Evolutionary conservation across 116 monocot species (phyloP).

Genomic region (Iris pallida): DNA sequence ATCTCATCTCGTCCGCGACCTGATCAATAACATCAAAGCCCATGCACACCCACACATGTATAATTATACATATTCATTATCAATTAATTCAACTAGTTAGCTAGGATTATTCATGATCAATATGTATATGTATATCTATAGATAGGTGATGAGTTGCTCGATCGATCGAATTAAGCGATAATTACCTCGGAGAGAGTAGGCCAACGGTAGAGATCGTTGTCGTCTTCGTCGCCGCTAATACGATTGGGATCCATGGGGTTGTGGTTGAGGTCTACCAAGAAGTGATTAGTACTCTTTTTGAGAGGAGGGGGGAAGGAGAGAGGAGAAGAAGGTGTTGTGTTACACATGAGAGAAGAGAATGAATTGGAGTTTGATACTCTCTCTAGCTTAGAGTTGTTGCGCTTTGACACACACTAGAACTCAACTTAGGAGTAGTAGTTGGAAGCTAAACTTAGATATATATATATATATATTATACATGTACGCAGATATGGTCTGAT

Average conservation of each 20-base stretch:
- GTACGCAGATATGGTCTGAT: too few relatives aligned
- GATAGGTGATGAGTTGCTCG: too few relatives aligned
- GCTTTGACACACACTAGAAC: too few relatives aligned
- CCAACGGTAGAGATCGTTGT: slow-evolving; percentile 39
- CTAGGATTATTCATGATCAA: too few relatives aligned
- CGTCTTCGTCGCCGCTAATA: neutral
- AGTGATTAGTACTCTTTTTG: neutral
- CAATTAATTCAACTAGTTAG: neutral
- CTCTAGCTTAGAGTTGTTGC: too few relatives aligned
- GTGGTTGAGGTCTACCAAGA: neutral
- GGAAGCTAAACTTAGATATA: too few relatives aligned
- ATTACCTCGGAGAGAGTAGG: slow-evolving; percentile 55
- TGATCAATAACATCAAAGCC: too few relatives aligned
- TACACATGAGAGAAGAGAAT: neutral
- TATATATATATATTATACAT: too few relatives aligned
- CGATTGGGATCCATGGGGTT: slow-evolving; percentile 1
- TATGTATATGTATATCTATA: neutral
- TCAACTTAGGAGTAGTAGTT: too few relatives aligned
- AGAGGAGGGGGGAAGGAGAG: slow-evolving; percentile 1
- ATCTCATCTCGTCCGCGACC: slow-evolving; percentile 57
- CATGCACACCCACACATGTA: too few relatives aligned
- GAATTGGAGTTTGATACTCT: too few relatives aligned
- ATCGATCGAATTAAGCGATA: neutral
- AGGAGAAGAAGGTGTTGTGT: neutral
- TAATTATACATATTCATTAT: neutral